Percentiles rank a stretch among this genome's conserved stretches.
Evolutionary conservation across 1,139 yeast genomes (phyloP).

Genomic region (Sugiyamaella grinbergsii): DNA sequence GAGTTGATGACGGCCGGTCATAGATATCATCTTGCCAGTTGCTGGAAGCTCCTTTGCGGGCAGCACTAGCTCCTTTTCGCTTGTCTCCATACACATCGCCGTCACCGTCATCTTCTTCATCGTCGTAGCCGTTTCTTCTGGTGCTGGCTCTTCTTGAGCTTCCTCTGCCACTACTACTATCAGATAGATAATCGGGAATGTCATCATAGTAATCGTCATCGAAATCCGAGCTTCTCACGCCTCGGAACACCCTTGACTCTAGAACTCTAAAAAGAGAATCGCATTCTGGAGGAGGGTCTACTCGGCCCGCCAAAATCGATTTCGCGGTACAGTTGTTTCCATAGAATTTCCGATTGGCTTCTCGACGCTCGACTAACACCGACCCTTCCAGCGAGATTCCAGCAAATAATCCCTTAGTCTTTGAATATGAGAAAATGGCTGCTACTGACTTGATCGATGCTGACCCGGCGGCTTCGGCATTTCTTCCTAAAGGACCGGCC

Average conservation of each 20-base stretch:
- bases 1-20: conserved; percentile 48
- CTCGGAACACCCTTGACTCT: conserved; percentile 81
- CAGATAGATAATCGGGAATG: conserved; percentile 57
- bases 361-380: conserved; percentile 91
- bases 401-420: conserved; percentile 95
- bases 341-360: conserved; percentile 92
- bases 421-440: conserved; percentile 90
- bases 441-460: conserved; percentile 88
- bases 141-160: conserved; percentile 29
- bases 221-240: conserved; percentile 54
- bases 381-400: conserved; percentile 98
- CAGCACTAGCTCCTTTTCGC: conserved; percentile 1
- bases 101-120: conserved; percentile 49
- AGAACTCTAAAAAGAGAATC: conserved; percentile 85
- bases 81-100: conserved; percentile 33
- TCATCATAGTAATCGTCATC: conserved; percentile 66
- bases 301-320: conserved; percentile 76
- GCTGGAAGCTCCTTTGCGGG: conserved; percentile 23
- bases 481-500: conserved; percentile 98
- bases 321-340: conserved; percentile 87
- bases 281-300: conserved; percentile 91
- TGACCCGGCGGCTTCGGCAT: conserved; percentile 97
- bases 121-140: conserved; percentile 40
- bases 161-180: conserved; percentile 24
- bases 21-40: conserved; percentile 84